These are phyloP conservation scores for Plasmodium billcollinsi DNA, from an alignment of 169 alveolate genomes.

Conservation along the genomic window DNA sequence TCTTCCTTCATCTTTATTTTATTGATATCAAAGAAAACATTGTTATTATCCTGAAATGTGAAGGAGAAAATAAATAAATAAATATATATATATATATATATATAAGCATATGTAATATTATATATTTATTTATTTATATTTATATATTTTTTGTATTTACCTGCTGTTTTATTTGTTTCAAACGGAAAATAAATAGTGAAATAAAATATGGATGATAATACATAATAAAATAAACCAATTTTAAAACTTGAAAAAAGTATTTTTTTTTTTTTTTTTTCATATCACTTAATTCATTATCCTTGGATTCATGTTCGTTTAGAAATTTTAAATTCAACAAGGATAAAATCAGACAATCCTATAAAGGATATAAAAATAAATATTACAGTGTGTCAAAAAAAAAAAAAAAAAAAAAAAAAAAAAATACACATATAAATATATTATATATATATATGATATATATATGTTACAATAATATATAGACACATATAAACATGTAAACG, in stretches of 20 bases:
- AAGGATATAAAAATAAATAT: background rate
- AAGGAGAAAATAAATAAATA: background rate
- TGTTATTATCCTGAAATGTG: constrained; percentile 21
- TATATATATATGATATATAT: background rate
- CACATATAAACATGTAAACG: background rate
- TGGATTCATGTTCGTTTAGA: constrained; percentile 9
- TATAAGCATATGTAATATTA: background rate
- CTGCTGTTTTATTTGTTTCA: constrained; percentile 27
- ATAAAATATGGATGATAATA: constrained; percentile 69
- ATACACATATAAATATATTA: no score
- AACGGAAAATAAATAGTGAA: constrained; percentile 60
- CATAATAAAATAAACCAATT: constrained; percentile 37
- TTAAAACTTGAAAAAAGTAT: constrained; percentile 30
- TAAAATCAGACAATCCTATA: constrained; percentile 50
- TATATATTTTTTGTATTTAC: constrained; percentile 9
- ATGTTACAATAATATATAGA: background rate
- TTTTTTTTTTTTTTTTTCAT: constrained; percentile 31
- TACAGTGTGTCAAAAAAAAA: background rate
- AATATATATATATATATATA: background rate
- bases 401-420: background rate
- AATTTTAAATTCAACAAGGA: constrained; percentile 39
- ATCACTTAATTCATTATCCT: constrained; percentile 20
- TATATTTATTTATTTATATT: constrained; percentile 1
- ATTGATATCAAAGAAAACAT: constrained; percentile 14
- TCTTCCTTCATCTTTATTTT: constrained; percentile 42